Base-by-base conservation (phyloP, 2,329 filamentous ascomycete species). In the Colletotrichum sojae region DNA sequence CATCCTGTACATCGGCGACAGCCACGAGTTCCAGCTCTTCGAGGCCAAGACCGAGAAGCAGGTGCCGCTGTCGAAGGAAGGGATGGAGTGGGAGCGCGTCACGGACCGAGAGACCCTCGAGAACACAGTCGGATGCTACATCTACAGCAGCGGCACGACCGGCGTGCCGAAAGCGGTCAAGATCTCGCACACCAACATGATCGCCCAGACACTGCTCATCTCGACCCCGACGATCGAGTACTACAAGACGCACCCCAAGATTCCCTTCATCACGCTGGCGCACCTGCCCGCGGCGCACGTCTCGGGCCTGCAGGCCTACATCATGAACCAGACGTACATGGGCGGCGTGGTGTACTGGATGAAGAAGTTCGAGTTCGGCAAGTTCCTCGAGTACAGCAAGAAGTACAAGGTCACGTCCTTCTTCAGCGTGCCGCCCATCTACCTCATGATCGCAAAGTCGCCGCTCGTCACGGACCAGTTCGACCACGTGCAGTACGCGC, bases 381-480 rank as follows among this genome's bases (percentile, higher is more conserved):
- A 84, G 45, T 90, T 91, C 74, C 81, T 90, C 60, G 77, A 80
- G 46, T 85, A 89, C 76, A 83, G 81, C 72, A 81, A 82, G 49
- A 80, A 81, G 56, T 85, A 87, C 73, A 76, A 77, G 12, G 83
- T 90, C 70, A 89, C 86, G 0, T 79, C 76, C 58, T 85, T 90
- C 75, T 88, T 89, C 75, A 87, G 84, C 5, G 89, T 91, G 1
- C 89, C 89, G 9, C 88, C 89, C 1, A 88, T 91, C 63, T 90
- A 83, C 73, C 82, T 90, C 15, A 81, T 85, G 16, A 87, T 92
- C 66, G 85, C 87, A 6, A 90, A 90, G 76, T 82, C 80, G 39
- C 83, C 86, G 0, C 76, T 81, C 0, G 88, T 90, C 2, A 87
- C 78, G 10, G 84, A 89, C 61, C 88, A 90, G 51, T 87, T 91